Percentiles rank a stretch among this genome's conserved stretches.
Evolutionary conservation across 345 rosid species (phyloP).

Genomic region (Triadica sebifera): DNA sequence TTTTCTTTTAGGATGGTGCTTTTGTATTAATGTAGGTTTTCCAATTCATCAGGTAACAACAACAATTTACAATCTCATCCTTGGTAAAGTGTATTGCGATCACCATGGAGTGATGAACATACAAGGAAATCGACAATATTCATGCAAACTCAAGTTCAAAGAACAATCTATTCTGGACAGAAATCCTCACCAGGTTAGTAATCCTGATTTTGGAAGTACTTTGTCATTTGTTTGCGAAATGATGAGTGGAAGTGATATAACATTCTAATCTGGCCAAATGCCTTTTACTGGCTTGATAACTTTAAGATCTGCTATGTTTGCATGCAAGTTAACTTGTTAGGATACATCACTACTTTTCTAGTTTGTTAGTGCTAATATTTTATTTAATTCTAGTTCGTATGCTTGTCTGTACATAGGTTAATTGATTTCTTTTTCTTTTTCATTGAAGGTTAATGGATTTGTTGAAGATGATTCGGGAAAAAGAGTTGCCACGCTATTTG

Average conservation of each 20-base stretch:
- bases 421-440: conserved; percentile 46
- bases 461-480: conserved; percentile 68
- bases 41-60: conserved; percentile 70
- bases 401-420: conserved; percentile 43
- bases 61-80: conserved; percentile 80
- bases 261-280: background rate
- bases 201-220: background rate
- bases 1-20: background rate
- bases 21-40: background rate
- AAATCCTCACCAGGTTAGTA: conserved; percentile 81
- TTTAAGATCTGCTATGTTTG: conserved; percentile 1
- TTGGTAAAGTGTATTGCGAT: conserved; percentile 85
- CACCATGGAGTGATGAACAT: conserved; percentile 93
- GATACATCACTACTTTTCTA: too few relatives aligned
- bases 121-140: conserved; percentile 68
- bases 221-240: background rate
- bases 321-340: background rate
- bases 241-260: background rate
- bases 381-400: background rate
- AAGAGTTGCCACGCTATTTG: conserved; percentile 72
- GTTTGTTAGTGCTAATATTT: too few relatives aligned
- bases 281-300: background rate
- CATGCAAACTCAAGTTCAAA: conserved; percentile 91
- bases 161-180: conserved; percentile 89
- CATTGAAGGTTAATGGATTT: conserved; percentile 70